A percentile compares a stretch with the other conserved stretches of the same genome.
Evolutionary conservation across 2,329 filamentous ascomycete genomes (phyloP).

Genomic region (Coniochaeta sp.): DNA sequence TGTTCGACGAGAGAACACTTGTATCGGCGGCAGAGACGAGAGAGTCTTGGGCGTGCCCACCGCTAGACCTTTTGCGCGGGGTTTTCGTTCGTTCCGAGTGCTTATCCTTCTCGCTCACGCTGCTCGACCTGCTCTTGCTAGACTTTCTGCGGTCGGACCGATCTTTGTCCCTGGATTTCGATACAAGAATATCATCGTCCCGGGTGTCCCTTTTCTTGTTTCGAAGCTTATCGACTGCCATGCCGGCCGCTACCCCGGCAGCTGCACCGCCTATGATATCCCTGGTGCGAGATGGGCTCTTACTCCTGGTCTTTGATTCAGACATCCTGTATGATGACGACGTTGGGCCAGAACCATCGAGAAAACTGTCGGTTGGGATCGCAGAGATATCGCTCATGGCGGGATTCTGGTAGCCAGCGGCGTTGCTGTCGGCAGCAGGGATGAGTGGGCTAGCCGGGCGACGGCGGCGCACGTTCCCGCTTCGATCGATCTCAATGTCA

Average conservation of each 20-base stretch:
- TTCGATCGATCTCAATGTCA: constrained; percentile 77
- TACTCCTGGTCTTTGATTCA: constrained; percentile 26
- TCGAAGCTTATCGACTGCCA: constrained; percentile 32
- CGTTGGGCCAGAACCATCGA: constrained; percentile 47
- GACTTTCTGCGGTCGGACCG: constrained; percentile 36
- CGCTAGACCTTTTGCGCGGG: constrained; percentile 42
- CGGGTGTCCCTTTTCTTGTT: constrained; percentile 36
- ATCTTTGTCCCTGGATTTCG: constrained; percentile 28
- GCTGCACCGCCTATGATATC: constrained; percentile 29
- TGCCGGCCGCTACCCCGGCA: constrained; percentile 28
- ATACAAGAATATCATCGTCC: constrained; percentile 21
- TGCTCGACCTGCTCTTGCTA: constrained; percentile 42
- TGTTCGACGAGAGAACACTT: constrained; percentile 44
- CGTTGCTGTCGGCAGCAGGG: constrained; percentile 47
- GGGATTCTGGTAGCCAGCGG: constrained; percentile 53
- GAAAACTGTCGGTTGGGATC: constrained; percentile 55
- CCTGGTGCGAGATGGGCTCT: constrained; percentile 32
- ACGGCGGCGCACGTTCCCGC: constrained; percentile 41
- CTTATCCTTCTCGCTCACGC: constrained; percentile 41
- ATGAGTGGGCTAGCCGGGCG: constrained; percentile 62
- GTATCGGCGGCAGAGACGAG: constrained; percentile 45
- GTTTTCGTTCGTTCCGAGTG: constrained; percentile 37
- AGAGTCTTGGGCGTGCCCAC: constrained; percentile 40
- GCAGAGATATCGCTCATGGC: constrained; percentile 67
- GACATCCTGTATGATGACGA: constrained; percentile 20